Evolutionary conservation across 371 early-diverging fungal genomes (phyloP), one percentile per base, ranked within the genome.

Genomic region (Coemansia sp.): DNA sequence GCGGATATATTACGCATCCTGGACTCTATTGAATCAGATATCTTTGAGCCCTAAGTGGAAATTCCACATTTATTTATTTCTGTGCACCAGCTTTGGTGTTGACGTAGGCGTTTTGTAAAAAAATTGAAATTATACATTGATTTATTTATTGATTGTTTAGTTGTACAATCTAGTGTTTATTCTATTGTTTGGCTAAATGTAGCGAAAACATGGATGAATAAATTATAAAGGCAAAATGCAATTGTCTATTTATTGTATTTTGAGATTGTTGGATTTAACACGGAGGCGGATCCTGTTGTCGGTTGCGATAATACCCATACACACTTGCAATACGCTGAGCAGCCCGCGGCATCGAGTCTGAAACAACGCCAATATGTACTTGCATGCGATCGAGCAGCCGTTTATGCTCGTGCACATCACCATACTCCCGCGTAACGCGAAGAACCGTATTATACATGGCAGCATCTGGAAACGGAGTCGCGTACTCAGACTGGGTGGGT

Each of bases 11-110:
- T 79, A 59, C 60, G 59, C 17, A 41, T 62, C 17, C 67, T 79
- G 29, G 70, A 79, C 15, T 41, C 63, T 19, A 68, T 79, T 15
- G 76, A 75, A 58, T 59, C 69, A 15, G 76, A 76, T 19, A 68
- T 76, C 15, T 76, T 76, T 52, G 76, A 76, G 26, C 60, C 67
- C 5, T 71, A 53, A 66, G 40, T 12, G 36, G 36, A 32, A 11
- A 32, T 2, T 8, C 8, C 36, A 32, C 36, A 32, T 32, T 9
- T 32, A 8, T 32, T 8, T 32, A 8, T 32, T 8, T 32, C 36
- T 32, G 36, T 9, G 36, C 36, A 32, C 36, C 36, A 9, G 36
- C 11, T 32, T 9, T 32, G 36, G 36, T 32, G 36, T 32, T 9
- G 36, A 11, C 36, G 36, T 32, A 32, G 36, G 36, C 36, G 36